Evolutionary conservation across 2,329 filamentous ascomycete species (phyloP), one percentile per base, ranked within the genome.

Genomic region (Aphanoascus verrucosus): DNA sequence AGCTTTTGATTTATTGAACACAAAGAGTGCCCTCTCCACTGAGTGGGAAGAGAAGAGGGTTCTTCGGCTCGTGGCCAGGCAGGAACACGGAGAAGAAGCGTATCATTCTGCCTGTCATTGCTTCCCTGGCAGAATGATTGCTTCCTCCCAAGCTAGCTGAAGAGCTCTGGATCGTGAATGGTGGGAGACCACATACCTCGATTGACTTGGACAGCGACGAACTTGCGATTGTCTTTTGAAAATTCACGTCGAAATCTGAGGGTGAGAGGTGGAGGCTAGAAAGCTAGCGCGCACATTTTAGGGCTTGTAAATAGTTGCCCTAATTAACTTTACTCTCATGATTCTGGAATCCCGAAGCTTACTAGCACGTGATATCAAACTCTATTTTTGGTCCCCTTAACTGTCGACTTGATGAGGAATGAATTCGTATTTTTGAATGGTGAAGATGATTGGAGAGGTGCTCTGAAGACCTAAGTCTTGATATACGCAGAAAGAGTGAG

Each of bases 1-100:
- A 78, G 78, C 79, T 78, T 66, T 55, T 54, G 34, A 51, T 34
- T 37, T 54, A 44, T 64, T 74, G 77, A 82, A 80, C 79, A 74
- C 71, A 78, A 81, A 83, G 80, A 83, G 80, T 83, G 80, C 81
- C 81, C 80, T 37, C 44, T 51, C 37, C 32, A 42, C 38, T 49
- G 49, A 35, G n/a, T 40, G 63, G 41, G 42, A 52, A 46, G 67
- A 63, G 63, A 72, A 67, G 74, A 80, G 79, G 80, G 80, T 81
- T 84, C 80, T 83, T 82, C 78, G 81, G 79, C 81, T 81, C 78
- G 72, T 79, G 71, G 67, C 65, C 72, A 46, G 35, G 7, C 37
- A 40, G 11, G n/a, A 47, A 28, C 63, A 51, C 28, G 61, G 65
- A 64, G 65, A 64, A 67, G 65, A 70, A 63, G 67, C 68, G 69